Evolutionary conservation across 2,329 filamentous ascomycete species (phyloP).

Genomic region (Amesomyces nigricolor): DNA sequence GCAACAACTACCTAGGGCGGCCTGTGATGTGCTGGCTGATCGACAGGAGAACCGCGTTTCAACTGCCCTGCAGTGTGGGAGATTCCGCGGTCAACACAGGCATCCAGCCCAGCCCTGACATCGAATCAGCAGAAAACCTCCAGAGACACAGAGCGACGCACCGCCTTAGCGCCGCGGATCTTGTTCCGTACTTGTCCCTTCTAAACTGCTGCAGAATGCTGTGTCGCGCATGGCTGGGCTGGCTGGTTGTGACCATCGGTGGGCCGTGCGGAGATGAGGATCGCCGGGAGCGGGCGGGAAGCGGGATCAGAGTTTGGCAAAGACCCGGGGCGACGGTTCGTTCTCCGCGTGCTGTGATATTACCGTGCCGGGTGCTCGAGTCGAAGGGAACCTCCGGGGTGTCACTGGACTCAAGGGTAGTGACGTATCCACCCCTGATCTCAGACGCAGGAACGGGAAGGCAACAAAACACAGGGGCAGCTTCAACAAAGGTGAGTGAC

Average conservation of each 20-base stretch:
- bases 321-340: no score
- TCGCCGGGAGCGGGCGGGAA: background rate
- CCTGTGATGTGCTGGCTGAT: slow-evolving; percentile 1
- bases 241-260: background rate
- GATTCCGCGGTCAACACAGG: no score
- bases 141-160: background rate
- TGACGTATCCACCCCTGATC: background rate
- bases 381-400: no score
- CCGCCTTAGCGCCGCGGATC: slow-evolving; percentile 2
- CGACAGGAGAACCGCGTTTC: slow-evolving; percentile 2
- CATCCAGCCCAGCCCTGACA: no score
- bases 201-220: background rate
- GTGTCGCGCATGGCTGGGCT: background rate
- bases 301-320: no score
- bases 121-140: background rate
- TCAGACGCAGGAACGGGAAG: slow-evolving; percentile 1
- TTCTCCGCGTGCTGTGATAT: no score
- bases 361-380: no score
- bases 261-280: slow-evolving; percentile 3
- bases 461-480: background rate
- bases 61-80: background rate
- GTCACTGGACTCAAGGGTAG: background rate
- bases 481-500: background rate
- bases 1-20: no score
- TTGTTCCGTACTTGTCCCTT: background rate